Percentiles rank a stretch among this genome's conserved stretches.
Conservation (phyloP, 192 early-diverging fungal genomes). For the Phlyctochytrium bullatum region DNA sequence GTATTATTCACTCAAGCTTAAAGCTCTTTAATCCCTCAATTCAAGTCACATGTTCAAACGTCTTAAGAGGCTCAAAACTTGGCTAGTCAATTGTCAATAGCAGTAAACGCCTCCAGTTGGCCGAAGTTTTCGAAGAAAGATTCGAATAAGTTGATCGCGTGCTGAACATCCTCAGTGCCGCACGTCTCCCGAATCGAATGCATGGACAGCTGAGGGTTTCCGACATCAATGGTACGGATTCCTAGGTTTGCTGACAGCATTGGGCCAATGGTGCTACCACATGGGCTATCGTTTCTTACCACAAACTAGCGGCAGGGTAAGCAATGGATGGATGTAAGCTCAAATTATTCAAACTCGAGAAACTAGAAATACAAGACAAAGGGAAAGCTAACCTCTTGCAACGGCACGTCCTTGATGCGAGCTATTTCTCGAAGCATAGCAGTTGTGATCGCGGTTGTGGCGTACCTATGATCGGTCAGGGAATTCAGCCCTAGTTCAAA, state of each 20-base stretch:
- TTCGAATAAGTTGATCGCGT: constrained; percentile 83
- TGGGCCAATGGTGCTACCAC: constrained; percentile 97
- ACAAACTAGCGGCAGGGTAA: too few species aligned
- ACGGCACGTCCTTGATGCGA: constrained; percentile 68
- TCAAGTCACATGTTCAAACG: too few species aligned
- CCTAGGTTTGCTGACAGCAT: constrained; percentile 93
- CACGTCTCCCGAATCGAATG: constrained; percentile 93
- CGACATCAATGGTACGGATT: constrained; percentile 93
- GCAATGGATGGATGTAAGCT: too few species aligned
- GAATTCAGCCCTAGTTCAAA: too few species aligned
- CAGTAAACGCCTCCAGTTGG: constrained; percentile 45
- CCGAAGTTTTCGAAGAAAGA: constrained; percentile 67
- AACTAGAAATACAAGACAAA: background rate
- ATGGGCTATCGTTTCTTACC: constrained; percentile 89
- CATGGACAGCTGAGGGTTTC: constrained; percentile 95
- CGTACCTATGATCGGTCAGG: too few species aligned
- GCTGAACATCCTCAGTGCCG: constrained; percentile 82
- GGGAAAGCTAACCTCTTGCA: constrained; percentile 56
- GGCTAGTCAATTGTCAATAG: too few species aligned
- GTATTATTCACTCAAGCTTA: too few species aligned
- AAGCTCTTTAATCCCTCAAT: too few species aligned
- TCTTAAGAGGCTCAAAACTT: too few species aligned
- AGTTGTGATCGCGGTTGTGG: constrained; percentile 55
- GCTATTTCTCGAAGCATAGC: constrained; percentile 64
- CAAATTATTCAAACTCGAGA: background rate